phyloP scores from a whole-genome alignment of 2,329 filamentous ascomycete species.

The Plenodomus biglobosus region DNA sequence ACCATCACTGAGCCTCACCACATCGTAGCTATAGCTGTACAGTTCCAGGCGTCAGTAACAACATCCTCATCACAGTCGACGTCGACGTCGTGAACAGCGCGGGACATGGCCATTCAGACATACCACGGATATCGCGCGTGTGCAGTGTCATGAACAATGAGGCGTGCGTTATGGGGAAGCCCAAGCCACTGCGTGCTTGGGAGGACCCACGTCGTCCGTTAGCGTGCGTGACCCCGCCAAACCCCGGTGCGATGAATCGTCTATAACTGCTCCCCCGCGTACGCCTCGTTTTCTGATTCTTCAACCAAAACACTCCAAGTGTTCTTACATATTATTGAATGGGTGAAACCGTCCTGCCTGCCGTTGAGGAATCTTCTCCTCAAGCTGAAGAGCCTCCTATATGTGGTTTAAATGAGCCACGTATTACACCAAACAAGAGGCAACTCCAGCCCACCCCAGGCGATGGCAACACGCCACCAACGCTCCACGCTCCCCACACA shows the following conservation, averaged over 20 bases:
- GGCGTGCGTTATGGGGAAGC: slow-evolving; percentile 17
- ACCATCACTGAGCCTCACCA: slow-evolving; percentile 1
- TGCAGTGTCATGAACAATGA: slow-evolving; percentile 11
- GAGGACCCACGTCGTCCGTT: slow-evolving; percentile 35
- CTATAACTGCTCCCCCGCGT: slow-evolving; percentile 39
- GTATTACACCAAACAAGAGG: slow-evolving; percentile 26
- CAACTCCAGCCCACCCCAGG: slow-evolving; percentile 24
- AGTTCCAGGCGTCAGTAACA: slow-evolving; percentile 2
- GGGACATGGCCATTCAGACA: neutral
- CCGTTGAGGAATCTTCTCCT: slow-evolving; percentile 46
- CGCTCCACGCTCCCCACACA: slow-evolving; percentile 40
- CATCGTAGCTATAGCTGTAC: neutral
- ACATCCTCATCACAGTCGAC: neutral
- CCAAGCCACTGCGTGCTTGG: slow-evolving; percentile 28
- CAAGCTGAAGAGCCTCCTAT: slow-evolving; percentile 48
- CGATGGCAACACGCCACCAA: slow-evolving; percentile 21
- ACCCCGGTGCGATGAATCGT: slow-evolving; percentile 20
- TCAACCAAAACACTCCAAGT: slow-evolving; percentile 37
- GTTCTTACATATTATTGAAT: slow-evolving; percentile 46
- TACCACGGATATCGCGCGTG: too few relatives aligned
- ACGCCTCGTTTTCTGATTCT: slow-evolving; percentile 20
- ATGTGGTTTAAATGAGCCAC: slow-evolving; percentile 42
- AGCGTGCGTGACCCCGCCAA: slow-evolving; percentile 37
- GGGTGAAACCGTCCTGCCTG: slow-evolving; percentile 45
- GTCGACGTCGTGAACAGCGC: too few relatives aligned